Base-by-base conservation (phyloP, 495 filamentous ascomycete genomes). In the Talaromyces ruber region DNA sequence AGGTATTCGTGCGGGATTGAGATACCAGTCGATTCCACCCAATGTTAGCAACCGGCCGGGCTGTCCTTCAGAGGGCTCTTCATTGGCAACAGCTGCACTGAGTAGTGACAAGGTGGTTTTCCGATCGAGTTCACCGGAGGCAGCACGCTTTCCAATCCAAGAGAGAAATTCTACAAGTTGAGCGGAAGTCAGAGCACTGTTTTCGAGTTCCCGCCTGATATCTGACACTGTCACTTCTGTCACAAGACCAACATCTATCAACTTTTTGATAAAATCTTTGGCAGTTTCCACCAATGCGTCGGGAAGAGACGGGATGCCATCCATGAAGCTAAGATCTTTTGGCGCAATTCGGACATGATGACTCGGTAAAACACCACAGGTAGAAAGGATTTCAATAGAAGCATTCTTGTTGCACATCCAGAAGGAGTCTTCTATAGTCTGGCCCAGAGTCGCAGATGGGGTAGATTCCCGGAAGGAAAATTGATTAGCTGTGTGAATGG, bases 381-480 rank as follows among this genome's bases (percentile, higher is more conserved):
- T 94, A 12, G 91, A 96, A 61, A 94, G 83, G 3, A 98, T 81
- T 65, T 97, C 93, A 63, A 98, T 92, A 1, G 84, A 86, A 1
- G 86, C 81, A 37, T 86, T 85, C 65, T 86, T 89, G 69, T 88
- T 91, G 57, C 89, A 91, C 62, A 84, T 93, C 94, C 94, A 99
- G 69, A 98, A 99, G 1, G 90, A 90, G 71, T 95, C 88, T 71
- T 96, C 90, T 61, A 98, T 92, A 57, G 87, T 87, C 60, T 88
- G 82, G 1, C 91, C 89, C 25, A 98, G 86, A 55, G 87, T 75
- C 3, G 83, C 81, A 59, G 87, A 92, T 3, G 95, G 95, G 0
- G 95, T 97, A 3, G 94, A 97, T 65, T 96, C 89, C 18, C 79
- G 79, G 64, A 91, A 96, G 0, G 86, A 89, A 67, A 93, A 99